Percentiles rank a stretch among this genome's conserved stretches.
Evolutionary conservation across 2,329 filamentous ascomycete genomes (phyloP).

Genomic region (Daldinia sp.): DNA sequence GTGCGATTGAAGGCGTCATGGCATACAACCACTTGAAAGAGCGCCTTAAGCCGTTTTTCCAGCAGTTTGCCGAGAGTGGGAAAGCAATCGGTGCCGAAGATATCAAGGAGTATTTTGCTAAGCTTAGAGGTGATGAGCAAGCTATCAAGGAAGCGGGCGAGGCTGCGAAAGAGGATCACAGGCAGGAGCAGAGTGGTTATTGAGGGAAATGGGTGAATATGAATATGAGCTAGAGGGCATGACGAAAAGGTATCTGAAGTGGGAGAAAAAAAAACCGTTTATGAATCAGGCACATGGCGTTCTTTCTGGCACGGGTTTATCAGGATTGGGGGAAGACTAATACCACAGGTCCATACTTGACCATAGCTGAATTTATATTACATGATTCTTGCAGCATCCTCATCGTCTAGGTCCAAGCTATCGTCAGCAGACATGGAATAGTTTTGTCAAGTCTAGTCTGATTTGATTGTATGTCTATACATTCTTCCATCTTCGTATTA

Average conservation of each 20-base stretch:
- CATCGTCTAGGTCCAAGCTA: background rate
- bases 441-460: background rate
- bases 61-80: conserved; percentile 92
- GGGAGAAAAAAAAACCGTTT: background rate
- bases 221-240: too few species aligned
- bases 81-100: conserved; percentile 90
- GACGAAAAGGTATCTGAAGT: background rate
- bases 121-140: conserved; percentile 85
- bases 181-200: conserved; percentile 64
- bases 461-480: background rate
- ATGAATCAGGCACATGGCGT: background rate
- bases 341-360: conserved; percentile 17
- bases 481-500: background rate
- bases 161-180: conserved; percentile 54
- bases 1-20: conserved; percentile 96
- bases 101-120: conserved; percentile 96
- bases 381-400: background rate
- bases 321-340: conserved; percentile 7
- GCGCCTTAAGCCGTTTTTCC: conserved; percentile 92
- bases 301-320: background rate
- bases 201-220: conserved; percentile 42
- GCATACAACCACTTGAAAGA: conserved; percentile 97
- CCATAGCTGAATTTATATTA: conserved; percentile 15
- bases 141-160: conserved; percentile 71
- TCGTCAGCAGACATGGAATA: background rate